These are phyloP conservation scores for Arthrobotrys conoides DNA, from an alignment of 2,329 filamentous ascomycete species.

Conservation along the genomic window DNA sequence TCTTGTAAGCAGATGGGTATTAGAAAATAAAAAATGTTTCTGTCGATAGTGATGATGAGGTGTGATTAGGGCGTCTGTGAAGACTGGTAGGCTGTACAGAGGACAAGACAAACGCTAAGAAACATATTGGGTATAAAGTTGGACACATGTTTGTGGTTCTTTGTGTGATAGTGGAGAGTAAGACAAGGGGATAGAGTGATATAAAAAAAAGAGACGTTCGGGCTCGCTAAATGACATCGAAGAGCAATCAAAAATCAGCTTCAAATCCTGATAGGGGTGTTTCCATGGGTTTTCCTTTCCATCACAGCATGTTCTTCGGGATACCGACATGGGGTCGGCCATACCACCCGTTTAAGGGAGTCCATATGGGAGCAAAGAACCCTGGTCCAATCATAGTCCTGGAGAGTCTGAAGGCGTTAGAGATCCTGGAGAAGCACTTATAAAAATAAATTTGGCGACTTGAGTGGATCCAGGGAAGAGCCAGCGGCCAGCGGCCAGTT, in stretches of 20 bases:
- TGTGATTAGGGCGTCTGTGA: constrained; percentile 38
- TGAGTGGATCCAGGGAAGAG: constrained; percentile 2
- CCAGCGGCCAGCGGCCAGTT: constrained; percentile 6
- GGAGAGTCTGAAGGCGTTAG: constrained; percentile 1
- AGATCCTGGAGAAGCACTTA: constrained; percentile 14
- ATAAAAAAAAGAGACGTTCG: constrained; percentile 19
- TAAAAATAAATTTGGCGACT: constrained; percentile 5
- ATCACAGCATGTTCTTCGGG: constrained; percentile 4
- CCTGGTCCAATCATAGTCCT: constrained; percentile 15
- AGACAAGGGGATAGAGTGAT: constrained; percentile 33
- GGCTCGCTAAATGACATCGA: constrained; percentile 50
- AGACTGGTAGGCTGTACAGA: constrained; percentile 31
- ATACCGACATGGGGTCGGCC: constrained; percentile 34
- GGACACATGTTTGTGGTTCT: constrained; percentile 26
- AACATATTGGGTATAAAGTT: constrained; percentile 35
- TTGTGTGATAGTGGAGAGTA: constrained; percentile 30
- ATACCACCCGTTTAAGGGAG: constrained; percentile 20
- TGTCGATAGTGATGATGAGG: constrained; percentile 21
- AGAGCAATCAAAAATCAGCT: constrained; percentile 39
- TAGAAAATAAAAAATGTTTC: constrained; percentile 39
- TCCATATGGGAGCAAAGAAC: constrained; percentile 23
- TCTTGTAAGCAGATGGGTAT: constrained; percentile 29
- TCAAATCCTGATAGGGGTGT: constrained; percentile 1
- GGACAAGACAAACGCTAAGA: constrained; percentile 27
- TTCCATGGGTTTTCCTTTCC: constrained; percentile 23